Evolutionary conservation across 2,329 filamentous ascomycete genomes (phyloP), one percentile per base, ranked within the genome.

Genomic region (Amylocarpus encephaloides): DNA sequence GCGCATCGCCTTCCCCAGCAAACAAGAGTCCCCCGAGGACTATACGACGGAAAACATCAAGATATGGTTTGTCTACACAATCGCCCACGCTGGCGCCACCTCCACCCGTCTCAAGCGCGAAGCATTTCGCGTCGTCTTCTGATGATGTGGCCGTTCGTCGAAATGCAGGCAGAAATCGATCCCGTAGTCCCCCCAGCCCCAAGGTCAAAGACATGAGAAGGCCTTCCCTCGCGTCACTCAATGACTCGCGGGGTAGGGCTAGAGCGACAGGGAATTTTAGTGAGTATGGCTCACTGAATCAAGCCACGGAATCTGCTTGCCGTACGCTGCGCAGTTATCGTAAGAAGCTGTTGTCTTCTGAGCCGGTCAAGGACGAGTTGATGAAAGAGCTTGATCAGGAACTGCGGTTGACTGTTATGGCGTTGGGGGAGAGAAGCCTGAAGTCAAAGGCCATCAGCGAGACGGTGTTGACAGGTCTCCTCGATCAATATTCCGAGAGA

Each of bases 401-500:
- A 62, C 65, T 86, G 50, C 76, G 80, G 15, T 70, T 85, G 30
- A 85, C 82, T 2, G 75, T 76, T 3, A 75, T 80, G 9, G 81
- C 81, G 6, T 67, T 86, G 29, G 63, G 65, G 15, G 65, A 67
- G 48, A 65, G 57, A 50, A 64, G 54, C 43, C 40, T 63, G 19
- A 66, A 63, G 52, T 58, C 64, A 71, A 74, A 63, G 60, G 64
- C 72, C 1, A 72, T 82, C 64, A 79, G 75, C 55, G 80, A 83
- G 60, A 76, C 74, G 15, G 71, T 79, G 43, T 68, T 86, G 32
- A 78, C 74, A 7, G 83, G 82, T 44, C 68, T 90, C 40, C 70
- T 91, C 6, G 86, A 89, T 58, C 80, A 88, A 67, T 89, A 89
- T 61, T 87, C 84, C 2, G 84, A 88, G 61, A 76, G 82, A 52